A percentile compares a stretch with the other conserved stretches of the same genome.
Conservation (phyloP, 768 basidiomycete species). For the Termitomyces bulborhizus region DNA sequence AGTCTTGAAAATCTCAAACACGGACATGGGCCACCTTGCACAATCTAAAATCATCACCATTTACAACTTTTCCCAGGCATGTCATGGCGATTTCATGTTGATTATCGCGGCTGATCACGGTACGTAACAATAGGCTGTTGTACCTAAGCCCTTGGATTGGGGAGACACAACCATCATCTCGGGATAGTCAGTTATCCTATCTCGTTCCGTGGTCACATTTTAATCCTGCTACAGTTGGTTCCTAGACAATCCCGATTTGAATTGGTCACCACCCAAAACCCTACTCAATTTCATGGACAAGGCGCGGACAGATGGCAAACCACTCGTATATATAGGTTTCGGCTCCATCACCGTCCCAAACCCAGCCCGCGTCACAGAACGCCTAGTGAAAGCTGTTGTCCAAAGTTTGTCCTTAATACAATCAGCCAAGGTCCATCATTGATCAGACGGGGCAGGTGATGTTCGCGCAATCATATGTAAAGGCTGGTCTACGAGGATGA, state of each 20-base stretch:
- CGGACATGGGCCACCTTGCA: conserved; percentile 54
- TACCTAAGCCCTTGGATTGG: conserved; percentile 69
- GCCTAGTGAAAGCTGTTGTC: conserved; percentile 53
- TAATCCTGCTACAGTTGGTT: conserved; percentile 43
- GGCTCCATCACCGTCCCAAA: conserved; percentile 64
- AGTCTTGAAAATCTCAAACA: conserved; percentile 39
- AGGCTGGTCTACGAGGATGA: conserved; percentile 60
- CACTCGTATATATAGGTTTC: conserved; percentile 69
- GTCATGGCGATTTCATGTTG: not conserved
- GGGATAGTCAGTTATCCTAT: conserved; percentile 40
- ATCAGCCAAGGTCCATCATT: not conserved
- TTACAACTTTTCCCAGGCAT: conserved; percentile 60
- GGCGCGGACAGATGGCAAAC: conserved; percentile 47
- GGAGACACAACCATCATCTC: conserved; percentile 50
- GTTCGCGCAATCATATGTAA: conserved; percentile 65
- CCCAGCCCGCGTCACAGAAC: conserved; percentile 46
- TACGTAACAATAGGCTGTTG: conserved; percentile 35
- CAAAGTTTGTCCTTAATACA: conserved; percentile 35
- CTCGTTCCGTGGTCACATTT: not conserved
- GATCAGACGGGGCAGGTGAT: conserved; percentile 30
- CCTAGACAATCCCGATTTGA: conserved; percentile 53
- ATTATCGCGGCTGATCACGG: not conserved
- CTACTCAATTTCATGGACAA: conserved; percentile 50
- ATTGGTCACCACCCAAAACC: conserved; percentile 47
- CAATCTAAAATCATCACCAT: conserved; percentile 58